Base-by-base conservation (phyloP, 2,329 filamentous ascomycete species). In the Aspergillus awamori region DNA sequence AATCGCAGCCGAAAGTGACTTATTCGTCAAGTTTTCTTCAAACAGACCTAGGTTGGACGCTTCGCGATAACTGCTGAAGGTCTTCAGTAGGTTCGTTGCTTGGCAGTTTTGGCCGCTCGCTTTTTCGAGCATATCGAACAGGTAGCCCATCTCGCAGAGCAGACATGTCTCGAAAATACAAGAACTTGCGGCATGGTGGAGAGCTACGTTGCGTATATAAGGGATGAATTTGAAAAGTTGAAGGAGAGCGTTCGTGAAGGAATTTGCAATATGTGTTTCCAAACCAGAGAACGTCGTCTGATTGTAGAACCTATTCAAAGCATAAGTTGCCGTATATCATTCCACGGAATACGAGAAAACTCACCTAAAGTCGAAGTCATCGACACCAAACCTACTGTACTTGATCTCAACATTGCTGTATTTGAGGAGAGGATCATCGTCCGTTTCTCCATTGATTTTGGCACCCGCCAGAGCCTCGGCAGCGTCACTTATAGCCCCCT, bases 61-160 rank as follows among this genome's bases (percentile, higher is more conserved):
- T 80, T 93, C 91, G 2, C 91, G 88, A 63, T 93, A 89, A 65
- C 88, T 89, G 73, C 91, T 93, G 60, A 99, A 88, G 0, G 93
- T 91, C 75, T 95, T 96, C 33, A 98, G 81, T 64, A 99, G 85
- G 72, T 99, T 99, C 0, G 94, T 97, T 13, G 95, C 95, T 74
- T 99, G 95, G 68, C 95, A 99, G 62, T 96, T 96, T 59, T 93
- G 90, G 0, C 93, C 94, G 64, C 90, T 90, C 2, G 95, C 95
- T 74, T 98, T 99, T 70, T 98, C 91, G 24, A 99, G 84, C 95
- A 99, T 99, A 73, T 99, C 96, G 69, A 97, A 96, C 8, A 99
- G 81, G 74, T 95, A 99, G 1, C 95, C 95, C 66, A 99, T 83
- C 77, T 99, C 95, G 76, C 95, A 99, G 1, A 99, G 80, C 45